phyloP scores from a whole-genome alignment of 352 stramenopile genomes.

The Pythium utonaiense region DNA sequence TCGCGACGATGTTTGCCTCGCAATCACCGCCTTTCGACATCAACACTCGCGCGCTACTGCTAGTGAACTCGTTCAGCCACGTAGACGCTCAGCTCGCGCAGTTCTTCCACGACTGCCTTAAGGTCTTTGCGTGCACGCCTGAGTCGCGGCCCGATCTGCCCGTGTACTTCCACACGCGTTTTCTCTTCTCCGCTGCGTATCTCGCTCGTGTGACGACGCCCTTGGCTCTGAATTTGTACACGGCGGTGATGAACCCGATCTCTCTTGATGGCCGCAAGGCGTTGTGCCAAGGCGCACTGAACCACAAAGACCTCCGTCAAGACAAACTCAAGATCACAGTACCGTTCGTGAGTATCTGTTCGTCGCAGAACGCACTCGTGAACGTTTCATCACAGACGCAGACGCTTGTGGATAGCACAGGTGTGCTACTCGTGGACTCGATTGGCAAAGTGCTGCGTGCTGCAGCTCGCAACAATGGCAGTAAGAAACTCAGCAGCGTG shows the following conservation, averaged over 20 bases:
- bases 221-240: conserved; percentile 91
- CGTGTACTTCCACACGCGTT: conserved; percentile 87
- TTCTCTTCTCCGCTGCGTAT: conserved; percentile 91
- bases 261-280: conserved; percentile 84
- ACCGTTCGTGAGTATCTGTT: conserved; percentile 85
- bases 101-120: conserved; percentile 76
- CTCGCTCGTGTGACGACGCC: conserved; percentile 81
- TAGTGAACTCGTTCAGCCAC: conserved; percentile 85
- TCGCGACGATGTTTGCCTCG: conserved; percentile 78
- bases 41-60: conserved; percentile 79
- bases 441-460: conserved; percentile 72
- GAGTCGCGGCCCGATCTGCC: conserved; percentile 76
- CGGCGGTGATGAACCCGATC: conserved; percentile 90
- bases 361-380: conserved; percentile 86
- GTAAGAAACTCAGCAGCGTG: conserved; percentile 34
- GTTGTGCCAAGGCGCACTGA: conserved; percentile 73
- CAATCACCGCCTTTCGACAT: conserved; percentile 39
- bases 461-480: conserved; percentile 6
- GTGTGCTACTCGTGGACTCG: conserved; percentile 66
- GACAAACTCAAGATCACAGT: conserved; percentile 56
- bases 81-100: conserved; percentile 75
- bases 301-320: conserved; percentile 61
- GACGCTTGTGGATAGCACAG: conserved; percentile 50
- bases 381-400: conserved; percentile 77
- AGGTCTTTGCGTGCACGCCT: conserved; percentile 85